Percentiles rank a stretch among this genome's conserved stretches.
These are phyloP conservation scores for Zhuliangozyma parablackwelliae DNA, from an alignment of 1,139 yeast species.

Conservation along the genomic window DNA sequence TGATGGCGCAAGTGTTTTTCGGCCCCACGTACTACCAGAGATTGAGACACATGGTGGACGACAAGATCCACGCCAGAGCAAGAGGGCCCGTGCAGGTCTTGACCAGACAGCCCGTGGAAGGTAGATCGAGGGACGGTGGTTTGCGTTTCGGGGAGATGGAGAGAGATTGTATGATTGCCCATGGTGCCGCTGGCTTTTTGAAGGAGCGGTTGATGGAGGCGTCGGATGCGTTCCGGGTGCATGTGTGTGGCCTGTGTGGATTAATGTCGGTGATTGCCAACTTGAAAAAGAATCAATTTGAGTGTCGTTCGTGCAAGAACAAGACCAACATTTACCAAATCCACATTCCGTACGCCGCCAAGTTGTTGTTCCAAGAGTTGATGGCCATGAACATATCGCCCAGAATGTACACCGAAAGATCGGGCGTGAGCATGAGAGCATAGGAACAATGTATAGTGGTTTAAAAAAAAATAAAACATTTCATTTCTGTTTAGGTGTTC, in stretches of 20 bases:
- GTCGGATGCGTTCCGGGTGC: conserved; percentile 97
- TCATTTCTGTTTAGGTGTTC: conserved; percentile 2
- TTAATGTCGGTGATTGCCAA: conserved; percentile 97
- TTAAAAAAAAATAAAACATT: conserved; percentile 1
- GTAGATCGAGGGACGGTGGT: conserved; percentile 99
- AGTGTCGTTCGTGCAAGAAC: conserved; percentile 97
- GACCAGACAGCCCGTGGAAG: conserved; percentile 99
- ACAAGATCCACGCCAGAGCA: conserved; percentile 98
- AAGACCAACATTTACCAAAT: conserved; percentile 97
- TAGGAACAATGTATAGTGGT: conserved; percentile 7
- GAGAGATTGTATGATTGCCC: conserved; percentile 99
- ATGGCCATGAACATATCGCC: conserved; percentile 98
- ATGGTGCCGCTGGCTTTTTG: conserved; percentile 97
- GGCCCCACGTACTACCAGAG: conserved; percentile 99
- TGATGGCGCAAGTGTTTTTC: conserved; percentile 97
- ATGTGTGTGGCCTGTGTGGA: conserved; percentile 97
- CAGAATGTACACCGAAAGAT: conserved; percentile 69
- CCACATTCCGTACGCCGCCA: conserved; percentile 96
- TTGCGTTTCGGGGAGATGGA: conserved; percentile 99
- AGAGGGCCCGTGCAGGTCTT: conserved; percentile 98
- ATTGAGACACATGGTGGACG: conserved; percentile 98
- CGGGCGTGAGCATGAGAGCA: conserved; percentile 41
- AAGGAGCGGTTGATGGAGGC: conserved; percentile 98
- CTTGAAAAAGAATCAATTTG: conserved; percentile 93
- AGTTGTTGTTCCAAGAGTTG: conserved; percentile 91